A percentile compares a stretch with the other conserved stretches of the same genome.
Conservation (phyloP, 345 rosid genomes). For the Boechera stricta region DNA sequence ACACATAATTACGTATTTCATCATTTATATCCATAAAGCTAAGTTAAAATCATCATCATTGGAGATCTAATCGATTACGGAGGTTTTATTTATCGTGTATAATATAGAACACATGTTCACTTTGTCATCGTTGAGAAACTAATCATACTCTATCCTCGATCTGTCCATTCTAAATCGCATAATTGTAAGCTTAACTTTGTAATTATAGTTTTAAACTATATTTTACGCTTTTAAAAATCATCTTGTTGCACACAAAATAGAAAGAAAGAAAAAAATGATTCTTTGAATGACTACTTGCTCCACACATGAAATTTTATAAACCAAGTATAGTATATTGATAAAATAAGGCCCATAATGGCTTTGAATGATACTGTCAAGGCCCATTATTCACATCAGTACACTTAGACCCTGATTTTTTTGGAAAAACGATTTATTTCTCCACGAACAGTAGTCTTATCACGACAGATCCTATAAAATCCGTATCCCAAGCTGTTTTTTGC, state of each 20-base stretch:
- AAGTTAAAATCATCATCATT: conserved; percentile 15
- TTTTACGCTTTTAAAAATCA: not conserved
- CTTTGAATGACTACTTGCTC: not conserved
- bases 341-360: not conserved
- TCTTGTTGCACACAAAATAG: not conserved
- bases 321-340: not conserved
- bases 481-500: too few relatives aligned
- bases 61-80: not conserved
- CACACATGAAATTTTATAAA: not conserved
- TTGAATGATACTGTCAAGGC: not conserved
- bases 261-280: too few relatives aligned
- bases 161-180: not conserved
- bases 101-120: not conserved
- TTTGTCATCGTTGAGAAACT: not conserved
- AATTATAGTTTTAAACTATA: too few relatives aligned
- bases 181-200: not conserved
- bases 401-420: too few relatives aligned
- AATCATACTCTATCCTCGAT: not conserved
- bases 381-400: not conserved
- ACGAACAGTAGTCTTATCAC: too few relatives aligned
- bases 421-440: too few relatives aligned
- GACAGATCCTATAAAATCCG: too few relatives aligned
- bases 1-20: conserved; percentile 27
- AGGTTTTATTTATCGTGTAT: not conserved
- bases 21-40: conserved; percentile 23